These are phyloP conservation scores for Candida chauliodis DNA, from an alignment of 805 yeast species.

Conservation along the genomic window DNA sequence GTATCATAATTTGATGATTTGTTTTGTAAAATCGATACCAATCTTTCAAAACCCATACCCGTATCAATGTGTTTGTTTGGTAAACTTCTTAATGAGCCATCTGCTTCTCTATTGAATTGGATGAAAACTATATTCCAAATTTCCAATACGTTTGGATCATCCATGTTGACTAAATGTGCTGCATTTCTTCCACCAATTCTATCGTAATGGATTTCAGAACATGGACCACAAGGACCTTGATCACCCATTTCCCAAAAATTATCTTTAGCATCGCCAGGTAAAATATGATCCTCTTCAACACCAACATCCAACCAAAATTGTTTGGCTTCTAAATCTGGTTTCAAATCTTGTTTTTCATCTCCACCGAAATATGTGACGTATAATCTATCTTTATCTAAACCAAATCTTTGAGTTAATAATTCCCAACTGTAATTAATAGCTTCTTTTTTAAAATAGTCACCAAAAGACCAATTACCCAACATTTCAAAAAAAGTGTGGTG, in stretches of 20 bases:
- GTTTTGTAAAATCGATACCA: conserved; percentile 90
- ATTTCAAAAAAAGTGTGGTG: conserved; percentile 99
- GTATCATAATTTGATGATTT: conserved; percentile 94
- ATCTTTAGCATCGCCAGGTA: conserved; percentile 87
- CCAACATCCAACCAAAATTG: conserved; percentile 84
- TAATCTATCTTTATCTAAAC: conserved; percentile 71
- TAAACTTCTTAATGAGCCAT: conserved; percentile 69
- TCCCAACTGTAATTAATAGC: conserved; percentile 92
- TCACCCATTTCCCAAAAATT: conserved; percentile 99
- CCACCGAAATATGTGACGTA: conserved; percentile 98
- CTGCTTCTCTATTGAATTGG: conserved; percentile 93
- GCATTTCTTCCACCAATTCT: conserved; percentile 99
- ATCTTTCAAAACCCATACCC: conserved; percentile 98
- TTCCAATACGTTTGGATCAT: conserved; percentile 97
- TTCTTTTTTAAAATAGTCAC: conserved; percentile 95
- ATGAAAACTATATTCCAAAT: conserved; percentile 98
- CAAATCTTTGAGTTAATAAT: conserved; percentile 78
- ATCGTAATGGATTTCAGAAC: conserved; percentile 96
- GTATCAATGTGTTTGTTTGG: conserved; percentile 97
- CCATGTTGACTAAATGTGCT: conserved; percentile 82
- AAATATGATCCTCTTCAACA: conserved; percentile 84
- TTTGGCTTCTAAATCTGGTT: conserved; percentile 93
- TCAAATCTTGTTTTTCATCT: conserved; percentile 74
- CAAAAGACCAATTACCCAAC: conserved; percentile 99
- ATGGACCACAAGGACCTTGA: conserved; percentile 99